Conservation (phyloP, 345 rosid species). For the Barbarea vulgaris region DNA sequence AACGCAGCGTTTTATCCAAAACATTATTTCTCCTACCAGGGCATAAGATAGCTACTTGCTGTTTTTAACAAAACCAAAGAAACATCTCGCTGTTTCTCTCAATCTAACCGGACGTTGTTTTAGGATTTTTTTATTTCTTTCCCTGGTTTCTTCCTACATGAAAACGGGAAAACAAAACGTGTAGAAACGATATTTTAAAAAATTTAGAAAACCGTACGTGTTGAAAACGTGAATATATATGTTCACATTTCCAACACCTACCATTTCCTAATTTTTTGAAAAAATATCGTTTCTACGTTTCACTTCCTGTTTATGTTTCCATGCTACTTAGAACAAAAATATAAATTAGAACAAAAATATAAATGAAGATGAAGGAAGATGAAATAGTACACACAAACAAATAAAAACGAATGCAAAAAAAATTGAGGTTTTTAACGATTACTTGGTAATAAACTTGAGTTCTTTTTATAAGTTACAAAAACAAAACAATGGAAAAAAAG, state of each 20-base stretch:
- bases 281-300: no score
- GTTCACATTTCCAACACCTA: no score
- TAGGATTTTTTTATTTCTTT: neutral
- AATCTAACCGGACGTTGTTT: neutral
- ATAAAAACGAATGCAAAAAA: slow-evolving; percentile 44
- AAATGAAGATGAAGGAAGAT: neutral
- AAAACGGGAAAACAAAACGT: no score
- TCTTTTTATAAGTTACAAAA: slow-evolving; percentile 16
- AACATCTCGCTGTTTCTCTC: slow-evolving; percentile 2
- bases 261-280: no score
- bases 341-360: neutral
- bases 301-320: no score
- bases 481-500: neutral
- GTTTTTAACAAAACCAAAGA: neutral
- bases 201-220: no score
- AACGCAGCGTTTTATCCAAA: neutral
- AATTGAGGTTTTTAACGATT: slow-evolving; percentile 44
- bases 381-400: neutral
- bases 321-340: no score
- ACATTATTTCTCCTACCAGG: neutral
- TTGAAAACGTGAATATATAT: no score
- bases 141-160: neutral
- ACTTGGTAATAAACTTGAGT: neutral
- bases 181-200: no score
- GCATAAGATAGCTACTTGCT: neutral